Evolutionary conservation across 2,329 filamentous ascomycete genomes (phyloP).

Genomic region (Colletotrichum neosansevieriae): DNA sequence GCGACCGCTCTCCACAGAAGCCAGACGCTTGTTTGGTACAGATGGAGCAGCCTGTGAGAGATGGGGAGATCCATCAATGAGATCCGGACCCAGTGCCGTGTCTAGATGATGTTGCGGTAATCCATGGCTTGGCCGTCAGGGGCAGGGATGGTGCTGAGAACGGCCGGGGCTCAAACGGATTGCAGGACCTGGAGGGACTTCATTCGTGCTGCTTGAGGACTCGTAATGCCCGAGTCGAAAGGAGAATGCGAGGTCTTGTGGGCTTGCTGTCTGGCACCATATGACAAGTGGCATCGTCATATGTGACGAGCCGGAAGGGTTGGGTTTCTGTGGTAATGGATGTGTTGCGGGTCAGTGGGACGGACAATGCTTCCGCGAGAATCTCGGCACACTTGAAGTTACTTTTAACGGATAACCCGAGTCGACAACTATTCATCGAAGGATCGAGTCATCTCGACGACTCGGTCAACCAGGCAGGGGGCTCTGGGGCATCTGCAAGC

Average conservation of each 20-base stretch:
- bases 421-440: not conserved
- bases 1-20: conserved; percentile 15
- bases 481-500: not conserved
- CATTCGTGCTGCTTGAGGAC: conserved; percentile 3
- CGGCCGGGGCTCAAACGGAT: conserved; percentile 1
- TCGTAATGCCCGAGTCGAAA: conserved; percentile 9
- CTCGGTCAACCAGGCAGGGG: conserved; percentile 6
- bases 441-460: conserved; percentile 1
- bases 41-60: conserved; percentile 1
- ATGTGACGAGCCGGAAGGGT: conserved; percentile 19
- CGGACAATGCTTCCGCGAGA: not conserved
- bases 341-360: not conserved
- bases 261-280: conserved; percentile 16
- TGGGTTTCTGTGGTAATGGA: not conserved
- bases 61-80: conserved; percentile 14
- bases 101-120: not conserved
- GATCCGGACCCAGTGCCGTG: not conserved
- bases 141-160: conserved; percentile 9
- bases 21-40: conserved; percentile 6
- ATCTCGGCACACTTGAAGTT: not conserved
- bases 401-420: not conserved
- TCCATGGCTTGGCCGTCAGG: conserved; percentile 10
- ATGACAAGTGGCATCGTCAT: conserved; percentile 32
- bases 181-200: conserved; percentile 2
- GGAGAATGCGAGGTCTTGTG: conserved; percentile 17